Percentiles rank a stretch among this genome's conserved stretches.
These are phyloP conservation scores for Ascochyta lentis DNA, from an alignment of 2,329 filamentous ascomycete genomes.

Conservation along the genomic window DNA sequence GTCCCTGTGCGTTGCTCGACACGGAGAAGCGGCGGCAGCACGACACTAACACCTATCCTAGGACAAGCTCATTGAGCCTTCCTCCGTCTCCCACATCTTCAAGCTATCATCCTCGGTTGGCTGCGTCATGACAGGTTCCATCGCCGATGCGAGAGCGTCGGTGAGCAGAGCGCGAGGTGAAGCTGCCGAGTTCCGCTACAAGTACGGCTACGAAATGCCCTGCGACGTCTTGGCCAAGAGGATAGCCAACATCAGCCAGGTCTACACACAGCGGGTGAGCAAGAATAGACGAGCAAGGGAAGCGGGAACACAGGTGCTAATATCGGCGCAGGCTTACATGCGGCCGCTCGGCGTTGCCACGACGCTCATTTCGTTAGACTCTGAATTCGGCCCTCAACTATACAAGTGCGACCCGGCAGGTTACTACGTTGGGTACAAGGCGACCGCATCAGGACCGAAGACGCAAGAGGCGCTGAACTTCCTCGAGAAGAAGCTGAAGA, in stretches of 20 bases:
- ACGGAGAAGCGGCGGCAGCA: background rate
- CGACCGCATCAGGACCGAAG: slow-evolving; percentile 94
- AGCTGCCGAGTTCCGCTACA: slow-evolving; percentile 97
- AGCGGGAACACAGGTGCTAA: slow-evolving; percentile 36
- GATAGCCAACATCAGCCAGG: slow-evolving; percentile 98
- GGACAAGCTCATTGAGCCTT: slow-evolving; percentile 99
- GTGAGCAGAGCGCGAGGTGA: slow-evolving; percentile 93
- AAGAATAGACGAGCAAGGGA: background rate
- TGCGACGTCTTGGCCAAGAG: slow-evolving; percentile 96
- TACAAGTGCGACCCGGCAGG: slow-evolving; percentile 99
- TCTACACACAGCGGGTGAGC: slow-evolving; percentile 93
- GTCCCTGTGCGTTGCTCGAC: slow-evolving; percentile 76
- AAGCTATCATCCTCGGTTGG: slow-evolving; percentile 94
- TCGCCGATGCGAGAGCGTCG: slow-evolving; percentile 93
- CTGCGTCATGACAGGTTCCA: slow-evolving; percentile 98
- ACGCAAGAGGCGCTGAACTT: slow-evolving; percentile 99
- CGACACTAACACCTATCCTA: slow-evolving; percentile 49
- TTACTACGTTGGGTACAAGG: slow-evolving; percentile 99
- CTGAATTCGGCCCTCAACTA: slow-evolving; percentile 89
- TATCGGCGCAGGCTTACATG: slow-evolving; percentile 80
- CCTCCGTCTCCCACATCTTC: slow-evolving; percentile 97
- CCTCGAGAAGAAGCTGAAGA: slow-evolving; percentile 99
- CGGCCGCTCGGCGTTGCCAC: slow-evolving; percentile 94
- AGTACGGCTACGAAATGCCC: slow-evolving; percentile 99
- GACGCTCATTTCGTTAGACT: slow-evolving; percentile 92